Percentiles rank a stretch among this genome's conserved stretches.
These are phyloP conservation scores for Picea abies DNA, from an alignment of 83 land plant genomes.

Conservation along the genomic window DNA sequence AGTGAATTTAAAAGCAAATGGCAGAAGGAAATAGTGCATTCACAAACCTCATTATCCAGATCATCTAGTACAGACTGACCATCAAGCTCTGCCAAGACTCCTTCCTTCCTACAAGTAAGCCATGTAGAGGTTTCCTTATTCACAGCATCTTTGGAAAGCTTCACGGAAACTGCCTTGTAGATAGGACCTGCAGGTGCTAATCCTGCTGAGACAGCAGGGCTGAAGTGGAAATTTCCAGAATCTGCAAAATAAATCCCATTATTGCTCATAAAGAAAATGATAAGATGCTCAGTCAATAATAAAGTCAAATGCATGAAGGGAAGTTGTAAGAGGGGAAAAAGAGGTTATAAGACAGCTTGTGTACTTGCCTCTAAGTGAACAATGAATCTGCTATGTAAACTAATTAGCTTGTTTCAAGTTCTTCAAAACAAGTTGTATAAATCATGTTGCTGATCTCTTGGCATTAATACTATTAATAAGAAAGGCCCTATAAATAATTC, in stretches of 20 bases:
- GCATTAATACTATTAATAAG: too few relatives aligned
- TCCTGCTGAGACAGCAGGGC: conserved; percentile 37
- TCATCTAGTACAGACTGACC: conserved; percentile 43
- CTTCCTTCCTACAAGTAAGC: conserved; percentile 56
- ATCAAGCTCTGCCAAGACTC: conserved; percentile 35
- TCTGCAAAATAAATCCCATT: conserved; percentile 20
- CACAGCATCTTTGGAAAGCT: conserved; percentile 11
- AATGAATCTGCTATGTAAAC: too few relatives aligned
- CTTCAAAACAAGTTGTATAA: too few relatives aligned
- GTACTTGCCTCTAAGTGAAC: too few relatives aligned
- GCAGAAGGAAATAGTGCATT: neutral
- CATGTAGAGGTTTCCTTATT: conserved; percentile 30
- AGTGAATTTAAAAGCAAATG: neutral
- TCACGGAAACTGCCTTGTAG: conserved; percentile 49
- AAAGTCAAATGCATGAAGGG: neutral
- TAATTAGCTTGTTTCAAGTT: too few relatives aligned
- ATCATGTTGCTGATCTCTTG: too few relatives aligned
- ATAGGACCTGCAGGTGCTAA: conserved; percentile 40
- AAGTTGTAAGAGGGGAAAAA: neutral
- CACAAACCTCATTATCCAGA: conserved; percentile 41
- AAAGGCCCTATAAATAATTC: too few relatives aligned
- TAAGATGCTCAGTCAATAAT: neutral
- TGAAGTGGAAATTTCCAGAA: conserved; percentile 34
- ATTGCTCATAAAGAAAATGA: neutral
- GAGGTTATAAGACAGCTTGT: too few relatives aligned